Evolutionary conservation across 805 yeast genomes (phyloP), one percentile per base, ranked within the genome.

Genomic region (Saccharomycopsis sp.): DNA sequence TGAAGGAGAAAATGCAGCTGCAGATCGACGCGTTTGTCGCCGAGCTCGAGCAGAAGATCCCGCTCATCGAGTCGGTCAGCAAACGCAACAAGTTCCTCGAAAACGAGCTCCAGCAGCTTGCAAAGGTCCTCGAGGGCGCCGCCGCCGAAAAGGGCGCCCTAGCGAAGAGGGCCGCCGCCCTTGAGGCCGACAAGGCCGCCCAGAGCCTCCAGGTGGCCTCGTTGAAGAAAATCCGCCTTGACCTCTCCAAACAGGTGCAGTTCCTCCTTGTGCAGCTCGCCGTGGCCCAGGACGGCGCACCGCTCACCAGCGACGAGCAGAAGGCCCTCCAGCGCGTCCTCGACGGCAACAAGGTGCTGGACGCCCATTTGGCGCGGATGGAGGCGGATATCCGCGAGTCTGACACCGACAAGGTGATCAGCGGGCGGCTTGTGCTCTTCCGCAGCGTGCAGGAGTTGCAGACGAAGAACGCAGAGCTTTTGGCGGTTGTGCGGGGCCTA

Each of bases 171-270:
- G 16, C 57, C 64, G 71, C 58, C 56, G 71, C 52, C 44, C 55
- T 64, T 9, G 69, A 71, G 23, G 63, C 64, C 29, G 73, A 68
- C 52, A 62, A 68, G 37, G 66, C 70, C 12, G 86, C 81, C 56
- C 69, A 73, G 50, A 77, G 77, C 61, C 68, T 73, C 24, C 85
- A 82, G 63, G 66, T 78, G 14, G 71, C 68, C 15, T 72, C 79
- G 3, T 68, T 87, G 61, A 76, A 78, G 51, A 80, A 78, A 57
- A 83, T 85, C 62, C 79, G 85, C 50, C 72, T 77, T 29, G 97
- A 92, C 66, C 73, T 92, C 46, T 88, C 95, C 4, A 82, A 84
- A 50, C 98, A 92, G 68, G 79, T 94, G n/a, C 89, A 88, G 63
- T 79, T 77, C 53, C 75, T 91, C 41, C 75, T 92, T 44, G 79